Base-by-base conservation (phyloP, 306 rosid species). In the Erythrophleum fordii region DNA sequence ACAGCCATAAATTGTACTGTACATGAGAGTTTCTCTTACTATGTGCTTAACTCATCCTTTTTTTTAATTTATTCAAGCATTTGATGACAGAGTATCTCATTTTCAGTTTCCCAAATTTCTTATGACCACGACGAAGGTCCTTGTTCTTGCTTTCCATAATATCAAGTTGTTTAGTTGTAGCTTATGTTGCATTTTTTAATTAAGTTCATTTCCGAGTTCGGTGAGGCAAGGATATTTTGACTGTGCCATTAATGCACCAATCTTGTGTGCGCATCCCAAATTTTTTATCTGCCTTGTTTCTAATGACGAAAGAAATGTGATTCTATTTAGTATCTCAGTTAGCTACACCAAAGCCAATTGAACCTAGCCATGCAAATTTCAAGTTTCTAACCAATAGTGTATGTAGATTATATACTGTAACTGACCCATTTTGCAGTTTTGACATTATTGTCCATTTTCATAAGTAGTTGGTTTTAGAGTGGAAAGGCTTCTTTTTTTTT, bases 291-390 rank as follows among this genome's bases (percentile, higher is more conserved):
- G 44, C 13, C 74, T 52, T 66, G 8, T 73, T 67, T 75, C 77
- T 29, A 51, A 39, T 51, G 12, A 10, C 14, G 6, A 52, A 73
- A 46, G 59, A 39, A 55, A 65, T 37, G 53, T 46, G n/a, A 77
- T 56, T 76, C 52, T 72, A 72, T 71, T 44, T 74, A 48, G 35
- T 72, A 13, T 28, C 34, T 65, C 62, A 39, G 29, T 49, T 34
- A 76, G 67, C 53, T 59, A 48, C 26, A 37, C 46, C 61, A 61
- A 75, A 61, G 17, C 78, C 59, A 45, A 58, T 44, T 58, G 80
- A 48, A 23, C 56, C 20, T 81, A 29, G 46, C 28, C 76, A 35
- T 17, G 35, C 62, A 55, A 52, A 42, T 45, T 75, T 60, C 3
- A 66, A 53, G 58, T 49, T 85, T 66, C 44, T 46, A 81, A 48